Evolutionary conservation across 345 rosid species (phyloP).

Genomic region (Gossypium rotundifolium): DNA sequence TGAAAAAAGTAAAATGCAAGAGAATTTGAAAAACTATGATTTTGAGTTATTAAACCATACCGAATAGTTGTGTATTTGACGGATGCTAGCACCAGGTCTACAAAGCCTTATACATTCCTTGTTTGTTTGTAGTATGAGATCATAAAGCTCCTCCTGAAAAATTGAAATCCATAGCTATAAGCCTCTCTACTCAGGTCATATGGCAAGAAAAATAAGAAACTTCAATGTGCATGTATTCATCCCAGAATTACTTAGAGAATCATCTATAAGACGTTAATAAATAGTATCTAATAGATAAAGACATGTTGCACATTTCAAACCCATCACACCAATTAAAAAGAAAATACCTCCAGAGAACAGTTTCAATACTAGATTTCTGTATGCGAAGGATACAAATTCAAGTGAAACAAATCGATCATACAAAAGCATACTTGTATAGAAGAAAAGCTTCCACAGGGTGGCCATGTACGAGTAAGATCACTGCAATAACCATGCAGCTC

Average conservation of each 20-base stretch:
- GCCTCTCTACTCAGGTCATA: background rate
- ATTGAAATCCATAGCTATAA: constrained; percentile 6
- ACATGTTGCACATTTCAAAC: background rate
- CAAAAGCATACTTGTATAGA: constrained; percentile 49
- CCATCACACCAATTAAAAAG: background rate
- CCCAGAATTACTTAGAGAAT: background rate
- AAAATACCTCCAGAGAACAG: background rate
- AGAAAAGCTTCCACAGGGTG: constrained; percentile 75
- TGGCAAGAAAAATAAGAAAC: background rate
- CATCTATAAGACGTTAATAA: background rate
- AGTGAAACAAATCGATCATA: background rate
- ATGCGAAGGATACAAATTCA: background rate
- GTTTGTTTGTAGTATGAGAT: constrained; percentile 81
- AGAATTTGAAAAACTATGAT: background rate
- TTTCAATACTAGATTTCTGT: background rate
- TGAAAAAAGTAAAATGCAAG: background rate
- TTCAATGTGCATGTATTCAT: background rate
- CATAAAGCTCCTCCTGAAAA: constrained; percentile 76
- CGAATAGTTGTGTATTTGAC: constrained; percentile 63
- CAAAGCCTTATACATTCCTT: constrained; percentile 69
- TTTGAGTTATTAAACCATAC: constrained; percentile 32
- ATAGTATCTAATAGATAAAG: background rate
- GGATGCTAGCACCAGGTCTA: constrained; percentile 74
- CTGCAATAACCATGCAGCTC: constrained; percentile 95
- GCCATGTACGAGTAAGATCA: constrained; percentile 97